phyloP scores from a whole-genome alignment of 805 yeast species.

The Kodamaea nitidulidarum region DNA sequence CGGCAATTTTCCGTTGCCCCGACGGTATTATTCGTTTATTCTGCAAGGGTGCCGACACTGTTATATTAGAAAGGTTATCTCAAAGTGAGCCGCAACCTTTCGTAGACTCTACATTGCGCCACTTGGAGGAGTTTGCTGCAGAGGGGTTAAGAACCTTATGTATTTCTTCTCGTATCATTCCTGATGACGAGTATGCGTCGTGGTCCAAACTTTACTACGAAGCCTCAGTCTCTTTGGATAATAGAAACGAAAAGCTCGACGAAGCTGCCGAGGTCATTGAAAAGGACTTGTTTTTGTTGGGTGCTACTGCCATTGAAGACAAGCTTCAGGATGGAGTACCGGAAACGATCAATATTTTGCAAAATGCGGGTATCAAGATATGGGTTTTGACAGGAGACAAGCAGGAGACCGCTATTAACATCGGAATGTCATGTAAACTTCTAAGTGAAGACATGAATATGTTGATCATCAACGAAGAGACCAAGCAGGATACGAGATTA shows the following conservation, averaged over 20 bases:
- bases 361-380: constrained; percentile 92
- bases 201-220: constrained; percentile 69
- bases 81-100: constrained; percentile 63
- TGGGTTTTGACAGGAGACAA: constrained; percentile 99
- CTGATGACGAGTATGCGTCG: constrained; percentile 68
- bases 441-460: constrained; percentile 95
- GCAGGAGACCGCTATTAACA: constrained; percentile 97
- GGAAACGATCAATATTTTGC: constrained; percentile 90
- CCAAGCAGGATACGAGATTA: constrained; percentile 66
- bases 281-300: constrained; percentile 69
- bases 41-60: constrained; percentile 98
- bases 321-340: constrained; percentile 98
- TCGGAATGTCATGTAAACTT: constrained; percentile 96
- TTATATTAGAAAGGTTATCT: constrained; percentile 78
- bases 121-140: constrained; percentile 92
- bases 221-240: constrained; percentile 77
- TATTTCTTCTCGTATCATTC: constrained; percentile 76
- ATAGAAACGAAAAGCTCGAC: constrained; percentile 74
- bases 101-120: constrained; percentile 76
- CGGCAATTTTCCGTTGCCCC: constrained; percentile 89
- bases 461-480: constrained; percentile 82
- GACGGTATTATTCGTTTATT: constrained; percentile 86
- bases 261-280: constrained; percentile 89
- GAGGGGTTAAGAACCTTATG: constrained; percentile 95
- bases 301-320: constrained; percentile 98